Percentiles rank a stretch among this genome's conserved stretches.
phyloP scores from a whole-genome alignment of 1,284 basidiomycete species.

The Xanthoconium separans region DNA sequence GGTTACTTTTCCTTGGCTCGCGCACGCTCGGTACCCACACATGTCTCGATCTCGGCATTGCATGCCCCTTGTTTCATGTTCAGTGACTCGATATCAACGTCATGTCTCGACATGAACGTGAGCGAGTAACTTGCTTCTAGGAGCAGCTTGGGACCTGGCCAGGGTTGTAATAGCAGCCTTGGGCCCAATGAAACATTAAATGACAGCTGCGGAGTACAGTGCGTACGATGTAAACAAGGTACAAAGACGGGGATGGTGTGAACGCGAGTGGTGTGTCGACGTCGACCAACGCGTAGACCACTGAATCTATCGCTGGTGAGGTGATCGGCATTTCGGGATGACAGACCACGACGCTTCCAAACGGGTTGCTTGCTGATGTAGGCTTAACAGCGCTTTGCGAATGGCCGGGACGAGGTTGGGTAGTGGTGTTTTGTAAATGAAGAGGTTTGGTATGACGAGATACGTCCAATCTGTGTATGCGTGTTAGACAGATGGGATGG shows the following conservation, averaged over 20 bases:
- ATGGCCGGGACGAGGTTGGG: conserved; percentile 22
- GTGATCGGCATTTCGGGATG: not conserved
- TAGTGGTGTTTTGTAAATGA: conserved; percentile 26
- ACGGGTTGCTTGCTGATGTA: not conserved
- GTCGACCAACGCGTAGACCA: not conserved
- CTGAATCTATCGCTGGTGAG: not conserved
- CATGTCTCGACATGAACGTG: no score
- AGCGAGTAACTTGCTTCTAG: no score
- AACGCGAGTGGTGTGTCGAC: not conserved
- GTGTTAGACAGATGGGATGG: not conserved
- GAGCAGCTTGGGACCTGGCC: no score
- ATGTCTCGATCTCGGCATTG: no score
- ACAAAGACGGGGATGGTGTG: not conserved
- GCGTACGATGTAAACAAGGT: no score
- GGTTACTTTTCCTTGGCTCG: no score
- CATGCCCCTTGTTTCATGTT: no score
- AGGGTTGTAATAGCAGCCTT: no score
- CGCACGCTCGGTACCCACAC: no score
- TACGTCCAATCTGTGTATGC: conserved; percentile 30
- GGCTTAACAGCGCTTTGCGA: not conserved
- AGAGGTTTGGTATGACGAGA: conserved; percentile 24
- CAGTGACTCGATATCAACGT: no score
- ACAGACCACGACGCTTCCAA: conserved; percentile 18
- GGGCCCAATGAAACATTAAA: no score
- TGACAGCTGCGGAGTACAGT: no score